Evolutionary conservation across 345 rosid genomes (phyloP), one percentile per base, ranked within the genome.

Genomic region (Bruguiera parviflora): DNA sequence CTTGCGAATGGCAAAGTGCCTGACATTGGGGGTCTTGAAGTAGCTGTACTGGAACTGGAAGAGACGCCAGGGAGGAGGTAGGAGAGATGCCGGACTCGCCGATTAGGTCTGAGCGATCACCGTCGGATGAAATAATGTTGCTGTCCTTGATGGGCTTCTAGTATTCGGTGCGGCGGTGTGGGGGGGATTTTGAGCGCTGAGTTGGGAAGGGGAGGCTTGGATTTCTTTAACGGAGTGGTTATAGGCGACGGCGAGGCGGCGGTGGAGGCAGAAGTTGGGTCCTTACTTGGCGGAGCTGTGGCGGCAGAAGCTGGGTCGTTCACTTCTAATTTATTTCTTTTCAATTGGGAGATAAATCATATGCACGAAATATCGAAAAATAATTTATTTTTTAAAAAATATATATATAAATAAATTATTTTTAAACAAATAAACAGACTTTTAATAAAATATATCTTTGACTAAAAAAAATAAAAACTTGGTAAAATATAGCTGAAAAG

Each of bases 41-140:
- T 91, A 94, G 76, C 98, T 89, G 78, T 70, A 91, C 61, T 91
- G 98, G 58, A 94, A 94, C 78, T 91, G 97, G 73, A 91, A 94
- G 28, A 2, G 28, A 27, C 28, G 28, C 28, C 28, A 27, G 28
- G 28, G 28, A 27, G 28, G 28, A 27, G 91, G 65, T 91, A 91
- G 8, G 97, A 88, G 28, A 27, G n/a, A 93, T 84, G 56, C 97
- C 97, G 61, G 88, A 85, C 16, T 91, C 91, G 15, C 92, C 91
- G 64, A 91, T 64, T 16, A 82, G 6, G 67, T 91, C 89, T 28
- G 88, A 63, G 62, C 98, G 92, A 28, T 84, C 92, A 8, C 96
- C 93, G 18, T 91, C 96, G 0, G 90, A 73, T 0, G 89, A 65
- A 63, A 88, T 72, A 28, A 91, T 85, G 24, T 87, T 83, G 13